Evolutionary conservation across 1,284 basidiomycete genomes (phyloP).

Genomic region (Phlebopus sp.): DNA sequence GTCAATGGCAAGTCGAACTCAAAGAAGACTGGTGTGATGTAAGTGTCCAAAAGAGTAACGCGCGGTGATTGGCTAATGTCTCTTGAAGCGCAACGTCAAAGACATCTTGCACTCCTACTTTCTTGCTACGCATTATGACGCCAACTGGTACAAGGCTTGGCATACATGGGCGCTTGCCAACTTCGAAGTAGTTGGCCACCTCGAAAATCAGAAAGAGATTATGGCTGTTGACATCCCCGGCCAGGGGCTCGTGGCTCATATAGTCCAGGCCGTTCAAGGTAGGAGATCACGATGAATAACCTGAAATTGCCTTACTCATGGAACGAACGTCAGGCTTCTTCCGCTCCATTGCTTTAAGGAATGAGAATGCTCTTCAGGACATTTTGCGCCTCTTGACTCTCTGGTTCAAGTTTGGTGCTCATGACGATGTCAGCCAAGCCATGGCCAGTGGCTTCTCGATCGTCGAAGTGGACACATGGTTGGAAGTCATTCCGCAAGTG

Average conservation of each 20-base stretch:
- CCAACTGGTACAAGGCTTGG: slow-evolving; percentile 98
- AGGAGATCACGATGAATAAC: slow-evolving; percentile 13
- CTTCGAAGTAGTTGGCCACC: slow-evolving; percentile 88
- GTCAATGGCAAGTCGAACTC: slow-evolving; percentile 89
- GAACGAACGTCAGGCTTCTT: slow-evolving; percentile 71
- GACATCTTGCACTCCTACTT: slow-evolving; percentile 86
- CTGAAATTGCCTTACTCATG: slow-evolving; percentile 5
- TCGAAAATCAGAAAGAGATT: slow-evolving; percentile 67
- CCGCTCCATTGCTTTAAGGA: slow-evolving; percentile 89
- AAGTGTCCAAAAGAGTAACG: slow-evolving; percentile 29
- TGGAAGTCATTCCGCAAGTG: slow-evolving; percentile 97
- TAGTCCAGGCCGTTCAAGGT: slow-evolving; percentile 95
- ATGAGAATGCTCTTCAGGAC: slow-evolving; percentile 93
- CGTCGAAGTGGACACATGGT: slow-evolving; percentile 97
- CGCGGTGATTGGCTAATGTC: slow-evolving; percentile 9
- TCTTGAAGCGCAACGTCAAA: slow-evolving; percentile 65
- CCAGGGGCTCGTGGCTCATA: slow-evolving; percentile 77
- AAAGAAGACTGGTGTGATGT: slow-evolving; percentile 80
- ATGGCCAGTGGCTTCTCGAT: slow-evolving; percentile 87
- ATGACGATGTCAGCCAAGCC: slow-evolving; percentile 88
- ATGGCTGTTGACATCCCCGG: slow-evolving; percentile 67
- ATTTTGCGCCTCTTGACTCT: slow-evolving; percentile 91
- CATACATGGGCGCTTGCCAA: slow-evolving; percentile 98
- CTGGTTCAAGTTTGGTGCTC: slow-evolving; percentile 98
- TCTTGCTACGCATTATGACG: slow-evolving; percentile 89